Evolutionary conservation across 192 early-diverging fungal species (phyloP), one percentile per base, ranked within the genome.

Genomic region (Coemansia aciculifera): DNA sequence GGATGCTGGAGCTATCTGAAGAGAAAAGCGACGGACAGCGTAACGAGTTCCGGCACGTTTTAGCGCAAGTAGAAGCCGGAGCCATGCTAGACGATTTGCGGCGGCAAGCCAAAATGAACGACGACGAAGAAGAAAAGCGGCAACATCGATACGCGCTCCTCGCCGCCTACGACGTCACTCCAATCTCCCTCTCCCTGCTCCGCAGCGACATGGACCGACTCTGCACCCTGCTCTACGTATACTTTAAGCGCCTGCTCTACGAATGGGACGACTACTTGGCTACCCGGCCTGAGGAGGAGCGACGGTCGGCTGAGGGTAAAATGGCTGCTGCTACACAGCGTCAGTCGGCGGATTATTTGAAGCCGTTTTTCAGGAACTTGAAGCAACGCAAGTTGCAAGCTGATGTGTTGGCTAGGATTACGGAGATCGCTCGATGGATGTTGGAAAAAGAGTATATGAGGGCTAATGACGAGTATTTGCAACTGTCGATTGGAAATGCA

Each of bases 401-500:
- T 0, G 97, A 99, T 77, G 90, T 99, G 9, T 40, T 99, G 59
- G 92, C 90, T 42, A 84, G 92, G n/a, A 85, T 99, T 15, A 87
- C 92, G 10, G 96, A 99, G 77, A 99, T 99, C 69, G 88, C 90
- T 24, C 78, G 87, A n/a, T 71, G 86, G 34, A 91, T 95, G 87
- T 90, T 93, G 59, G 84, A 91, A 40, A 85, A 94, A 46, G 92
- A 95, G 79, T 97, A 99, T 54, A 85, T 93, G 79, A 86, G 90
- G 61, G 98, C 98, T 10, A 95, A 94, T 67, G 94, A 97, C 65
- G 85, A 92, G 1, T 99, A 99, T 72, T 78, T 99, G 57, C 91
- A 92, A 62, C 85, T 99, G 43, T 93, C 93, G 0, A 96, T 99
- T 59, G 96, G 98, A 49, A 99, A 99, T 76, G 92, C 96, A 23